Conservation (phyloP, 495 filamentous ascomycete genomes). For the Cercophora samala region DNA sequence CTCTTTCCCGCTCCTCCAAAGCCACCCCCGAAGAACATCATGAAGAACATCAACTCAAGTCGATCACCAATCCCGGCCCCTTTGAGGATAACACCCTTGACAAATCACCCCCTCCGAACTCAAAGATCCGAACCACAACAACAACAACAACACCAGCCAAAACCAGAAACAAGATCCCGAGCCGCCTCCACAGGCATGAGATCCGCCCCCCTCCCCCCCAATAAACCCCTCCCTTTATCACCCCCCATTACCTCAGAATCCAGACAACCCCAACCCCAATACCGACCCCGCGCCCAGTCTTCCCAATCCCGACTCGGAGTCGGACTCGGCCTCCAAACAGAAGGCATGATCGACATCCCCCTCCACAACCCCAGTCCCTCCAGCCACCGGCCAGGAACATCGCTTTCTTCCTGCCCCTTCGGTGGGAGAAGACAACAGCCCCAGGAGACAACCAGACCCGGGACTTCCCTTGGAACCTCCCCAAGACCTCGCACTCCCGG, state of each 20-base stretch:
- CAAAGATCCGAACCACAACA: background rate
- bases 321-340: background rate
- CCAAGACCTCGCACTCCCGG: background rate
- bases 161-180: background rate
- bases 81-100: background rate
- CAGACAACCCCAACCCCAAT: background rate
- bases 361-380: background rate
- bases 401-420: background rate
- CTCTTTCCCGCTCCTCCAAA: conserved; percentile 8
- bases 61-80: background rate
- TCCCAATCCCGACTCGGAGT: background rate
- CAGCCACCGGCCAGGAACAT: background rate
- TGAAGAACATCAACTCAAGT: conserved; percentile 1
- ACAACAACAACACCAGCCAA: background rate
- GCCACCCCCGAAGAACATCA: background rate
- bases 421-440: background rate
- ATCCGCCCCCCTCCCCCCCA: conserved; percentile 1
- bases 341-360: background rate
- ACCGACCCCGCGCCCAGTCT: background rate
- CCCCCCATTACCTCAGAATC: background rate
- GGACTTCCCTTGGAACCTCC: too few species aligned
- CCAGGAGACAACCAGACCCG: background rate
- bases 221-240: background rate
- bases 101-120: background rate
- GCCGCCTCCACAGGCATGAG: background rate